A percentile compares a stretch with the other conserved stretches of the same genome.
Conservation (phyloP, 208 protist species). For the Acanthamoeba culbertsoni region DNA sequence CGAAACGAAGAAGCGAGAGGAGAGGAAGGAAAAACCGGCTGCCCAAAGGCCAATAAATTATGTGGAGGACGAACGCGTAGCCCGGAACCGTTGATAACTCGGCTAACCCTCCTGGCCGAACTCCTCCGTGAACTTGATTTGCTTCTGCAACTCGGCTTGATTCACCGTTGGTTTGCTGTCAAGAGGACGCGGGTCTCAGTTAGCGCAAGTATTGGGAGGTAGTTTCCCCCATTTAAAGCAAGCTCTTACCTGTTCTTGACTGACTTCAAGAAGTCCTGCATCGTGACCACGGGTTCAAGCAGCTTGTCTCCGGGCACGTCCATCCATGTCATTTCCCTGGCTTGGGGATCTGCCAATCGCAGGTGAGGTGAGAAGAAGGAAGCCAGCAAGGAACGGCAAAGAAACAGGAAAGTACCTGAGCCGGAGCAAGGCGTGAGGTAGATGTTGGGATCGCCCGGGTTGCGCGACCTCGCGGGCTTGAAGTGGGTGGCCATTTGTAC, state of each 20-base stretch:
- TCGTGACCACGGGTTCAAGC: slow-evolving; percentile 88
- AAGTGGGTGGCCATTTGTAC: slow-evolving; percentile 97
- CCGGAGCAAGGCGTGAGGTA: not conserved
- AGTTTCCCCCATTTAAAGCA: not conserved
- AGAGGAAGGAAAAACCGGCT: no score
- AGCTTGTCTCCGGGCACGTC: slow-evolving; percentile 91
- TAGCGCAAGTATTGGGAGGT: slow-evolving; percentile 90
- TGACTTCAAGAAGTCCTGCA: slow-evolving; percentile 12
- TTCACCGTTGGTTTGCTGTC: slow-evolving; percentile 90
- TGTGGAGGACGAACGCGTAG: not conserved
- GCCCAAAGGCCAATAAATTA: not conserved
- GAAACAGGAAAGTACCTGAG: not conserved
- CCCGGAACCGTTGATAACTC: not conserved
- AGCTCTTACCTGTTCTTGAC: not conserved
- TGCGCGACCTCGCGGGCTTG: slow-evolving; percentile 84
- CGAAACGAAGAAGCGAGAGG: not conserved
- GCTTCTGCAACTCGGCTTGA: slow-evolving; percentile 89
- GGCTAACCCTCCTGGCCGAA: slow-evolving; percentile 87
- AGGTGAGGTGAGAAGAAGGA: not conserved
- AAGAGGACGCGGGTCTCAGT: slow-evolving; percentile 77
- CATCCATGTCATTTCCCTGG: slow-evolving; percentile 91
- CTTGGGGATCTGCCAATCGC: slow-evolving; percentile 79
- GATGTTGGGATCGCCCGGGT: not conserved
- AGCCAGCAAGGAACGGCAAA: not conserved
- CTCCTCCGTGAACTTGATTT: slow-evolving; percentile 94